A percentile compares a stretch with the other conserved stretches of the same genome.
These are phyloP conservation scores for Echria macrotheca DNA, from an alignment of 495 filamentous ascomycete species.

Conservation along the genomic window DNA sequence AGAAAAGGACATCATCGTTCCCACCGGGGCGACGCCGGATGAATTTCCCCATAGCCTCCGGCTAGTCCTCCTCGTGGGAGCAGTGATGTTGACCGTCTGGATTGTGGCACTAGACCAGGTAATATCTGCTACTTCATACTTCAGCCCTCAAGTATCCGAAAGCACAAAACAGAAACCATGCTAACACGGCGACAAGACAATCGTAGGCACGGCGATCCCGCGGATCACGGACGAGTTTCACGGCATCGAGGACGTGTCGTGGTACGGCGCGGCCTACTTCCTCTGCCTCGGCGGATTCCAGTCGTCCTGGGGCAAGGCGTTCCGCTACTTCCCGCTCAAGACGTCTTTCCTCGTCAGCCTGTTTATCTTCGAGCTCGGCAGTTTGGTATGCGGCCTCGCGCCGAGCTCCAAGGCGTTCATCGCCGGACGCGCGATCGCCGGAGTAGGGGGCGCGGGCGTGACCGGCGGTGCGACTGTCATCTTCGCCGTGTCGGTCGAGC, in stretches of 20 bases:
- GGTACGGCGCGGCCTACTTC: slow-evolving; percentile 40
- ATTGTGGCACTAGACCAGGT: no score
- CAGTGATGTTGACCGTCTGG: no score
- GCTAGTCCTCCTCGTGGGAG: no score
- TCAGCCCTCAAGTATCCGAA: no score
- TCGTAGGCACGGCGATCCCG: slow-evolving; percentile 45
- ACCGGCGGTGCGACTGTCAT: slow-evolving; percentile 31
- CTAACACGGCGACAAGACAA: slow-evolving; percentile 26
- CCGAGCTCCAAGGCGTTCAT: slow-evolving; percentile 47
- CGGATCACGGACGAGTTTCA: slow-evolving; percentile 34
- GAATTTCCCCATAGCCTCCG: no score
- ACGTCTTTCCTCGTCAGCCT: slow-evolving; percentile 32
- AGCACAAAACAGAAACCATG: no score
- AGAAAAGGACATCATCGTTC: no score
- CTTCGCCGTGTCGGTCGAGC: slow-evolving; percentile 33
- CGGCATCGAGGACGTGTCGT: slow-evolving; percentile 38
- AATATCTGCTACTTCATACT: no score
- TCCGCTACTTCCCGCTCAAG: slow-evolving; percentile 35
- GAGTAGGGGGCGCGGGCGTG: slow-evolving; percentile 37
- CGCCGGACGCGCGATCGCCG: slow-evolving; percentile 49
- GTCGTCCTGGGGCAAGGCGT: slow-evolving; percentile 26
- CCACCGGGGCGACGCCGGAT: no score
- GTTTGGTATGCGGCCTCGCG: slow-evolving; percentile 47
- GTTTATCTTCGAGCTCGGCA: slow-evolving; percentile 47
- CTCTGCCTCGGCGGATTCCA: slow-evolving; percentile 25